These are phyloP conservation scores for Pulveroboletus sp. DNA, from an alignment of 768 basidiomycete species.

Conservation along the genomic window DNA sequence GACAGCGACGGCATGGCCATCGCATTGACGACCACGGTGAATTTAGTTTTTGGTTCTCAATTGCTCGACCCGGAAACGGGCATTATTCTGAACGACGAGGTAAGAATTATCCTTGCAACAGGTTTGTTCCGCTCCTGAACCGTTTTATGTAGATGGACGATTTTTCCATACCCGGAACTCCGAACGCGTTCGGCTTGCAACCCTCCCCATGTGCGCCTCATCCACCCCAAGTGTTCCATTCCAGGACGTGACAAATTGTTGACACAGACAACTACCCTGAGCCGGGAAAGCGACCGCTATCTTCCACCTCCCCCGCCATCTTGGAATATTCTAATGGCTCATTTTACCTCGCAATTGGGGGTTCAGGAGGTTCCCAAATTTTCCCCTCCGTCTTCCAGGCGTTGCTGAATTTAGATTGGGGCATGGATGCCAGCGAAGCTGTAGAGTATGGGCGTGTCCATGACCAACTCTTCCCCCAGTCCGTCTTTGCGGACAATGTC, in stretches of 20 bases:
- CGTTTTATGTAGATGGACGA: conserved; percentile 68
- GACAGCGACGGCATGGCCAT: conserved; percentile 88
- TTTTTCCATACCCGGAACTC: conserved; percentile 80
- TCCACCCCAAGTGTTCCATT: conserved; percentile 24
- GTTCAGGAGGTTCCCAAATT: conserved; percentile 84
- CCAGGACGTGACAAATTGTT: neutral
- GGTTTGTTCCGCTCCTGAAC: neutral
- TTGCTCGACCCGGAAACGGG: conserved; percentile 87
- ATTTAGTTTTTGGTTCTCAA: conserved; percentile 83
- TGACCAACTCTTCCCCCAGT: conserved; percentile 74
- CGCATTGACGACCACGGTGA: conserved; percentile 83
- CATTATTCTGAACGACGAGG: conserved; percentile 86
- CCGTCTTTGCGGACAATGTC: conserved; percentile 56
- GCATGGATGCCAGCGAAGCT: conserved; percentile 71
- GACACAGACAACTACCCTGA: conserved; percentile 80
- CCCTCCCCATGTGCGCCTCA: conserved; percentile 85
- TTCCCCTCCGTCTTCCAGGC: conserved; percentile 78
- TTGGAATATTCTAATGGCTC: conserved; percentile 72
- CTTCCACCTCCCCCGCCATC: conserved; percentile 79
- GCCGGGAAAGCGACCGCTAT: conserved; percentile 84
- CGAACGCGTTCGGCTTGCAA: conserved; percentile 79
- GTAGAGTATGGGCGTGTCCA: conserved; percentile 86
- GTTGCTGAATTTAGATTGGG: conserved; percentile 72
- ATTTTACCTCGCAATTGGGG: conserved; percentile 73
- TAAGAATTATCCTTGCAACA: conserved; percentile 16